Percentiles rank a stretch among this genome's conserved stretches.
Evolutionary conservation across 1,139 yeast species (phyloP).

Genomic region (Diutina pseudorugosa): DNA sequence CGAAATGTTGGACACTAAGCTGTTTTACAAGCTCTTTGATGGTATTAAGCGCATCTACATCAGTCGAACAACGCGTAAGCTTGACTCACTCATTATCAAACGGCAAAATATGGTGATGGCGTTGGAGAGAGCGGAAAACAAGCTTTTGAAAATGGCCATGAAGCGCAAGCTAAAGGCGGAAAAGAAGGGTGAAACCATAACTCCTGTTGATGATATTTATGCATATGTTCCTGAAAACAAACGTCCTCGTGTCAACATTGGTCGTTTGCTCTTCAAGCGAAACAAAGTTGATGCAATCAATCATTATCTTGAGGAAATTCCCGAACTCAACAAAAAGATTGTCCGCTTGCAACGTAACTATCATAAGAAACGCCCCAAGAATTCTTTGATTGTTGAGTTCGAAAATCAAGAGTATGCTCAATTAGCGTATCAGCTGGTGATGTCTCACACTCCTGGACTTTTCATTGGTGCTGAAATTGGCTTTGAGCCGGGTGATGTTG

Average conservation of each 20-base stretch:
- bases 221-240: conserved; percentile 67
- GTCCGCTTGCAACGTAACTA: conserved; percentile 41
- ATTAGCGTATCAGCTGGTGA: conserved; percentile 71
- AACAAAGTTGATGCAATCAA: conserved; percentile 75
- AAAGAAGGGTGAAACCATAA: conserved; percentile 33
- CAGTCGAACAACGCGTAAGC: conserved; percentile 52
- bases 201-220: conserved; percentile 23
- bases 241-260: conserved; percentile 56
- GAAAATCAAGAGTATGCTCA: conserved; percentile 82
- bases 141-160: conserved; percentile 47
- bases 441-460: conserved; percentile 54
- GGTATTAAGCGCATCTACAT: conserved; percentile 67
- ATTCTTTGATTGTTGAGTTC: conserved; percentile 80
- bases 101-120: conserved; percentile 51
- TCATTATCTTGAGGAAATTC: conserved; percentile 54
- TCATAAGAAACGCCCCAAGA: conserved; percentile 34
- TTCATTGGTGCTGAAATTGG: conserved; percentile 54
- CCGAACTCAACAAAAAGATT: conserved; percentile 57
- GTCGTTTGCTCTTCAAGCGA: conserved; percentile 38
- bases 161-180: conserved; percentile 52
- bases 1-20: conserved; percentile 49
- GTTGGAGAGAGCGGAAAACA: conserved; percentile 61
- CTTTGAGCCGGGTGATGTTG: conserved; percentile 57
- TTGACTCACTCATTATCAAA: conserved; percentile 44
- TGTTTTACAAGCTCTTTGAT: conserved; percentile 49